Percentiles rank a stretch among this genome's conserved stretches.
These are phyloP conservation scores for Fusarium buharicum DNA, from an alignment of 2,329 filamentous ascomycete species.

Conservation along the genomic window DNA sequence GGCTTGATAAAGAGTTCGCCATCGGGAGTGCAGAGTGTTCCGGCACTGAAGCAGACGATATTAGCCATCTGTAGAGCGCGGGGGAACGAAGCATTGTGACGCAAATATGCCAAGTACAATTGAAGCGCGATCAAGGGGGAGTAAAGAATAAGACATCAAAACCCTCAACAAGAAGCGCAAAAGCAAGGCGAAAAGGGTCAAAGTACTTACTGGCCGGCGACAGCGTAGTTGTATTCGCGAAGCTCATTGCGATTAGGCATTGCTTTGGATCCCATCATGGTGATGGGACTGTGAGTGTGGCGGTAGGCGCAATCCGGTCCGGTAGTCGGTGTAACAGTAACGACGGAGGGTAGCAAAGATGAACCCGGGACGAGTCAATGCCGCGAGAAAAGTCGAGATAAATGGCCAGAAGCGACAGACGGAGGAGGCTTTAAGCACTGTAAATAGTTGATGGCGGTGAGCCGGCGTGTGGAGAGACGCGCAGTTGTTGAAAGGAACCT, in stretches of 20 bases:
- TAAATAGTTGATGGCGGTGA: conserved; percentile 25
- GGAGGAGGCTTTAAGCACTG: conserved; percentile 19
- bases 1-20: conserved; percentile 94
- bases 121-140: conserved; percentile 7
- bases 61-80: conserved; percentile 27
- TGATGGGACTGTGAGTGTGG: conserved; percentile 33
- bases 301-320: conserved; percentile 22
- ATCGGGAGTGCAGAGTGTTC: conserved; percentile 84
- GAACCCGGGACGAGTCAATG: conserved; percentile 7
- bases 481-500: conserved; percentile 31
- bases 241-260: conserved; percentile 70
- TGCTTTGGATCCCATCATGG: conserved; percentile 46
- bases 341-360: conserved; percentile 13
- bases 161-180: conserved; percentile 4
- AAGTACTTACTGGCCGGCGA: conserved; percentile 81
- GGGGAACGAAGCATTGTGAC: conserved; percentile 25
- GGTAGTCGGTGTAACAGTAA: conserved; percentile 20
- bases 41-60: conserved; percentile 70
- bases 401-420: conserved; percentile 31
- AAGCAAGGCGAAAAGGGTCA: conserved; percentile 20
- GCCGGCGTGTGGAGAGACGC: conserved; percentile 16
- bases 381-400: conserved; percentile 5
- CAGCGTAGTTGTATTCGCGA: conserved; percentile 77
- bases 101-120: conserved; percentile 22
- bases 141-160: not conserved